Percentiles rank a stretch among this genome's conserved stretches.
Conservation (phyloP, 2,329 filamentous ascomycete species). For the Fusarium subglutinans region DNA sequence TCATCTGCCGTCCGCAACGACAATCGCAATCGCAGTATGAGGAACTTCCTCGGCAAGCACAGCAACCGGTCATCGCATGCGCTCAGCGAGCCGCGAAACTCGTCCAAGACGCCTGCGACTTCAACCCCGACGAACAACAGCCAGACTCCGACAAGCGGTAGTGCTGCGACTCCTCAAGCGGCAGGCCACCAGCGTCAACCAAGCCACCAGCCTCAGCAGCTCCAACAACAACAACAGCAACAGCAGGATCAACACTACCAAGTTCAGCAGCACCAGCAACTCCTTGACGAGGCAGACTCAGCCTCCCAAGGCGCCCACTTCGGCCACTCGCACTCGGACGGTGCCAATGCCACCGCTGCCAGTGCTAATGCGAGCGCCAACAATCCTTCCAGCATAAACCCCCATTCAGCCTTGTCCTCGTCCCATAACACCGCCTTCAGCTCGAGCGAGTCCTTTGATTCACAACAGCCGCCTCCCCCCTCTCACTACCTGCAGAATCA, state of each 20-base stretch:
- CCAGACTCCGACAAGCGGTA: slow-evolving; percentile 33
- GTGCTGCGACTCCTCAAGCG: slow-evolving; percentile 32
- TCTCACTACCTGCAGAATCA: slow-evolving; percentile 44
- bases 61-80: slow-evolving; percentile 67
- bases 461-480: slow-evolving; percentile 34
- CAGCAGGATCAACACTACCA: slow-evolving; percentile 35
- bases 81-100: slow-evolving; percentile 57
- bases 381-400: slow-evolving; percentile 42
- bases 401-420: slow-evolving; percentile 58
- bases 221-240: background rate
- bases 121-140: slow-evolving; percentile 19
- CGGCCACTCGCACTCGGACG: slow-evolving; percentile 23
- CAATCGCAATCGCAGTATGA: slow-evolving; percentile 53
- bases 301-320: slow-evolving; percentile 41
- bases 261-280: slow-evolving; percentile 29
- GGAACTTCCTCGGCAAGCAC: slow-evolving; percentile 64
- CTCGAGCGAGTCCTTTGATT: slow-evolving; percentile 59
- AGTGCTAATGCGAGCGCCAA: slow-evolving; percentile 27
- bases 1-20: slow-evolving; percentile 21
- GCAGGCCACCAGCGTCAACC: slow-evolving; percentile 31
- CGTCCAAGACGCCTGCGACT: slow-evolving; percentile 36
- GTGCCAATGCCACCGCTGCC: slow-evolving; percentile 14
- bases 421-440: slow-evolving; percentile 52
- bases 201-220: slow-evolving; percentile 25
- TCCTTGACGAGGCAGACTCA: slow-evolving; percentile 43